Evolutionary conservation across 805 yeast species (phyloP).

Genomic region (Saccharomycopsis sp.): DNA sequence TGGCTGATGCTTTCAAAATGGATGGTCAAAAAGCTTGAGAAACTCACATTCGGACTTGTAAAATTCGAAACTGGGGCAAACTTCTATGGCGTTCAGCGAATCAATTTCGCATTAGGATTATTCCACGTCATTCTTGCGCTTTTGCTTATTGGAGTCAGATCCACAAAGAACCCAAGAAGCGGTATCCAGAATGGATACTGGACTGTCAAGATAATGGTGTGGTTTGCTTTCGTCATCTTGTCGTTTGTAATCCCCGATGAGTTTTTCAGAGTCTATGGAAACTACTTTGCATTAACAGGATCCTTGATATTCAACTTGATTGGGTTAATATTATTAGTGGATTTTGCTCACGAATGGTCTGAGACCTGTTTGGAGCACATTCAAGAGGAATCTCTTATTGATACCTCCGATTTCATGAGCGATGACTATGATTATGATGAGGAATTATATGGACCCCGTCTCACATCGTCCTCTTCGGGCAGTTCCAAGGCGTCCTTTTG

Average conservation of each 20-base stretch:
- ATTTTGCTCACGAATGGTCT: slow-evolving; percentile 98
- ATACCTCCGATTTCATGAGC: slow-evolving; percentile 24
- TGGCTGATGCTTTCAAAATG: slow-evolving; percentile 91
- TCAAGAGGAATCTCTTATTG: slow-evolving; percentile 63
- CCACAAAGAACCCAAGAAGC: slow-evolving; percentile 72
- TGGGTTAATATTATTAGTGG: slow-evolving; percentile 85
- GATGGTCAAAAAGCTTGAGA: slow-evolving; percentile 66
- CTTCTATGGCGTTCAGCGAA: slow-evolving; percentile 88
- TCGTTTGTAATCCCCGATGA: slow-evolving; percentile 80
- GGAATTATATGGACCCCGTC: slow-evolving; percentile 21
- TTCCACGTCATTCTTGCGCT: slow-evolving; percentile 68
- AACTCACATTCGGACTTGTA: slow-evolving; percentile 60
- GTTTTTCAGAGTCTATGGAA: slow-evolving; percentile 87
- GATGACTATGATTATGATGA: slow-evolving; percentile 43
- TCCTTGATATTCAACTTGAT: slow-evolving; percentile 82
- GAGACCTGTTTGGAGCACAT: slow-evolving; percentile 89
- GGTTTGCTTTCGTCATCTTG: slow-evolving; percentile 48
- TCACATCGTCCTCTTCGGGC: slow-evolving; percentile 9
- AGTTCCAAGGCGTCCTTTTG: slow-evolving; percentile 43
- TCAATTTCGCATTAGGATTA: slow-evolving; percentile 80
- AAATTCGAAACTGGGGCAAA: slow-evolving; percentile 66
- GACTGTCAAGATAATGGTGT: slow-evolving; percentile 63
- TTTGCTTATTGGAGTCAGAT: slow-evolving; percentile 64
- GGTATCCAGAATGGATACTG: slow-evolving; percentile 89
- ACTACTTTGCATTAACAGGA: slow-evolving; percentile 75